Conservation (phyloP, 2,329 filamentous ascomycete genomes). For the Hymenoscyphus salicellus region DNA sequence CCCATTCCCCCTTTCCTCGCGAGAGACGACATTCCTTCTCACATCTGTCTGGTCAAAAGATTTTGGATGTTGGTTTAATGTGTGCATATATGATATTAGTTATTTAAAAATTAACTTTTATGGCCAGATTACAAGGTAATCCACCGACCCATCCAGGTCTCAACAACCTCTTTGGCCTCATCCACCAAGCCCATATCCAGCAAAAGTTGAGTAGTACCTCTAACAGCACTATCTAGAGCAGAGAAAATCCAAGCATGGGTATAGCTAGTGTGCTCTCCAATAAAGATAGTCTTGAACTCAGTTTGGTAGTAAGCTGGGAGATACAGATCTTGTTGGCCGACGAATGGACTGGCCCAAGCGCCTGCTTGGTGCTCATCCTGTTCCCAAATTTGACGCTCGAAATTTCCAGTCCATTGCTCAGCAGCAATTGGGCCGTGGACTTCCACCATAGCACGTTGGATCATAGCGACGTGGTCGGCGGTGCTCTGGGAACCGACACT, state of each 20-base stretch:
- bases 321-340: conserved; percentile 67
- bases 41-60: neutral
- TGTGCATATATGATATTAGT: neutral
- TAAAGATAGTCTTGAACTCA: conserved; percentile 60
- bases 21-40: no score
- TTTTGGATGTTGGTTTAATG: neutral
- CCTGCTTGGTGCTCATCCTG: conserved; percentile 59
- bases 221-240: conserved; percentile 64
- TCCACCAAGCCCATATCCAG: conserved; percentile 65
- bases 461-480: conserved; percentile 59
- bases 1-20: no score
- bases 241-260: conserved; percentile 70
- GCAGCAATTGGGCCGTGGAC: conserved; percentile 60
- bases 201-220: conserved; percentile 62
- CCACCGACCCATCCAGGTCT: conserved; percentile 69
- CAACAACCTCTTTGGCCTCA: conserved; percentile 62
- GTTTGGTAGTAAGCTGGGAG: conserved; percentile 72
- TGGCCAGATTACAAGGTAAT: conserved; percentile 10
- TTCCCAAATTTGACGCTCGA: conserved; percentile 64
- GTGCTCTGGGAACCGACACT: conserved; percentile 48
- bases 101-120: neutral
- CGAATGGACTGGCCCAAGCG: conserved; percentile 58
- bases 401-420: conserved; percentile 63
- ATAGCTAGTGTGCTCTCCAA: conserved; percentile 67
- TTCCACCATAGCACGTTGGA: conserved; percentile 64